Evolutionary conservation across 306 rosid species (phyloP).

Genomic region (Quercus robur): DNA sequence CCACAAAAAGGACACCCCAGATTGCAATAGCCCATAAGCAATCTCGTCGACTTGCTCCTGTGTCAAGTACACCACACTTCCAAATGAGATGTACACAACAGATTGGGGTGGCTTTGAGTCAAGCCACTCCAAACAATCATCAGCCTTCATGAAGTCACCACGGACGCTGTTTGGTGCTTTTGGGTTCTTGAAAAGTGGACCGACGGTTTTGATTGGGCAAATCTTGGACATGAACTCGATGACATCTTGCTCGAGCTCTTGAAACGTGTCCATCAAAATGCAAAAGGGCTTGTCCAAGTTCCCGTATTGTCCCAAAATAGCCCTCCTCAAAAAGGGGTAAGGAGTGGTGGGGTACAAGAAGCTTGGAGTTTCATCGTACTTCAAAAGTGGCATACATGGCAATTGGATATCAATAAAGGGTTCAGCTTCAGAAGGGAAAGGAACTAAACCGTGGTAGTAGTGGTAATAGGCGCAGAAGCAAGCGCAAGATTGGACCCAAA

Average conservation of each 20-base stretch:
- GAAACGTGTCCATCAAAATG: constrained; percentile 49
- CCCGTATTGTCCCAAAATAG: constrained; percentile 42
- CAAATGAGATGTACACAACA: constrained; percentile 67
- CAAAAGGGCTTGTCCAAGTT: constrained; percentile 43
- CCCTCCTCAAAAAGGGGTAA: constrained; percentile 20
- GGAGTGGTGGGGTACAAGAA: constrained; percentile 45
- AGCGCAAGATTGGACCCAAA: constrained; percentile 70
- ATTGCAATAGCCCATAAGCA: constrained; percentile 51
- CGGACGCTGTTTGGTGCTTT: constrained; percentile 15
- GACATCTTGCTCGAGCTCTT: constrained; percentile 48
- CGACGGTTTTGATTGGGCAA: constrained; percentile 28
- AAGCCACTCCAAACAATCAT: constrained; percentile 59
- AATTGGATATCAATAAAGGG: constrained; percentile 45
- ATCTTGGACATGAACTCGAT: constrained; percentile 26
- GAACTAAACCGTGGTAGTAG: constrained; percentile 35
- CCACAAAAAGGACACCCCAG: constrained; percentile 55
- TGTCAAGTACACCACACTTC: constrained; percentile 43
- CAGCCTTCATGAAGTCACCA: constrained; percentile 48
- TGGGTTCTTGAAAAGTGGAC: constrained; percentile 59
- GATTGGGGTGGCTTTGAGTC: constrained; percentile 37
- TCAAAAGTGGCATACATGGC: constrained; percentile 33
- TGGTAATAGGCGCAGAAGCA: constrained; percentile 53
- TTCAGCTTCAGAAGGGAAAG: constrained; percentile 46
- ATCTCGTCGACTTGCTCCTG: constrained; percentile 63
- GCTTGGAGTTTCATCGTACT: constrained; percentile 55